These are phyloP conservation scores for Herpetomonas samuelpessoai DNA, from an alignment of 208 protist genomes.

Conservation along the genomic window DNA sequence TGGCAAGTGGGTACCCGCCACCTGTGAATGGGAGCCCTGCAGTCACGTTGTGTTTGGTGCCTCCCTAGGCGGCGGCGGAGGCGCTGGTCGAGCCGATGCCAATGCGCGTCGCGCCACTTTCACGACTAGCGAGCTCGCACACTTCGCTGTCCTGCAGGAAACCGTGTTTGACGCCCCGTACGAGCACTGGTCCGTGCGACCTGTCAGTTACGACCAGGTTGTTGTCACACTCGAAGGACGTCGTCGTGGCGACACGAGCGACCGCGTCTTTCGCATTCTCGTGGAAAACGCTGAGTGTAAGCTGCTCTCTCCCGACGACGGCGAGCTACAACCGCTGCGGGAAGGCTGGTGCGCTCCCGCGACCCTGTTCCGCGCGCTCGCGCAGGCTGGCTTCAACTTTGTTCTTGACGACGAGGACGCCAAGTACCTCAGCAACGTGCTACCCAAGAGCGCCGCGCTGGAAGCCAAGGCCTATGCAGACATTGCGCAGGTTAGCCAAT, in stretches of 20 bases:
- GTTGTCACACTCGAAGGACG: constrained; percentile 76
- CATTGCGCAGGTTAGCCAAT: constrained; percentile 85
- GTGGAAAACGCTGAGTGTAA: constrained; percentile 77
- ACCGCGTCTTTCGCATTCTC: constrained; percentile 85
- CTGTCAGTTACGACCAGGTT: constrained; percentile 62
- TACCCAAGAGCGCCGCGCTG: constrained; percentile 65
- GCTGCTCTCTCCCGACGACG: constrained; percentile 75
- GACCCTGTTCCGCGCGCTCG: constrained; percentile 76
- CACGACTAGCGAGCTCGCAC: constrained; percentile 64
- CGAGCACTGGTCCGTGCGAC: constrained; percentile 78
- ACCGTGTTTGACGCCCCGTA: constrained; percentile 90
- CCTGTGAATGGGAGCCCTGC: constrained; percentile 79
- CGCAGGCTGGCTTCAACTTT: constrained; percentile 88
- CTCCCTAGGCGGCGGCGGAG: constrained; percentile 23
- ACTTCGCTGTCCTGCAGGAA: constrained; percentile 88
- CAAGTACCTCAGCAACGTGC: constrained; percentile 51
- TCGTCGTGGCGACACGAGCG: constrained; percentile 72
- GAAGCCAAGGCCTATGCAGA: constrained; percentile 87
- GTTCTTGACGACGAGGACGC: constrained; percentile 75
- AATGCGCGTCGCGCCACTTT: constrained; percentile 65
- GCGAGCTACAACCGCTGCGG: constrained; percentile 64
- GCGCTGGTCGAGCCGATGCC: constrained; percentile 17
- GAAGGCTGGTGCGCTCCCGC: constrained; percentile 64
- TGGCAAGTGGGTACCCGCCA: constrained; percentile 72
- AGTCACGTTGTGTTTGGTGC: constrained; percentile 66